Evolutionary conservation across 352 stramenopile species (phyloP), one percentile per base, ranked within the genome.

Genomic region (Phytophthora sojae): DNA sequence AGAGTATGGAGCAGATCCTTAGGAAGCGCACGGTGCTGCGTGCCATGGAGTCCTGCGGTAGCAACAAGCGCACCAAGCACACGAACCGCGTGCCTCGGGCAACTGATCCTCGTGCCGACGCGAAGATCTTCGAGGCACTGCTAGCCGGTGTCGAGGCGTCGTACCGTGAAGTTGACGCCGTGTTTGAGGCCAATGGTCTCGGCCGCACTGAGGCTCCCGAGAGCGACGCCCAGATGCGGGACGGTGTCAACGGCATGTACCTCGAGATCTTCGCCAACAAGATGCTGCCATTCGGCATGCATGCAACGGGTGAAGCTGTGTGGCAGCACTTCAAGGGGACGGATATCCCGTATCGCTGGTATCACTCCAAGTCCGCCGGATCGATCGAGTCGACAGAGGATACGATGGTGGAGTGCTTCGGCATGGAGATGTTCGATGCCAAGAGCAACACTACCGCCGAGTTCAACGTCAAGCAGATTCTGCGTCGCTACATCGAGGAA

Each of bases 291-390:
- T 85, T 85, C 61, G 75, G 69, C 6, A 73, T 82, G 54, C 71
- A 75, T 26, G 64, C 77, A 21, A 77, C 75, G 4, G 75, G 64
- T 5, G 42, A 77, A 11, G 75, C 64, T 5, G 77, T 82, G 45
- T 85, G 77, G 77, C 50, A 80, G 32, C 69, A 85, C 58, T 80
- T 79, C 55, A 79, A 80, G 52, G 73, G 74, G 0, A 75, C 79
- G 3, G 67, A 75, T 63, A 61, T 75, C 45, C 67, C 67, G 12
- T 75, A 75, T 12, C 67, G 67, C 9, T 75, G 67, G 67, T 71
- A 67, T 60, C 67, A 75, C 44, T 75, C 67, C 55, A 75, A 71
- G 19, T 71, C 67, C 3, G 67, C 67, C 35, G 67, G 67, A 1
- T 71, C 67, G 35, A 67, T 75, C 35, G 61, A 77, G 32, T 69